phyloP scores from a whole-genome alignment of 306 rosid species.

The Sicyos edulis region DNA sequence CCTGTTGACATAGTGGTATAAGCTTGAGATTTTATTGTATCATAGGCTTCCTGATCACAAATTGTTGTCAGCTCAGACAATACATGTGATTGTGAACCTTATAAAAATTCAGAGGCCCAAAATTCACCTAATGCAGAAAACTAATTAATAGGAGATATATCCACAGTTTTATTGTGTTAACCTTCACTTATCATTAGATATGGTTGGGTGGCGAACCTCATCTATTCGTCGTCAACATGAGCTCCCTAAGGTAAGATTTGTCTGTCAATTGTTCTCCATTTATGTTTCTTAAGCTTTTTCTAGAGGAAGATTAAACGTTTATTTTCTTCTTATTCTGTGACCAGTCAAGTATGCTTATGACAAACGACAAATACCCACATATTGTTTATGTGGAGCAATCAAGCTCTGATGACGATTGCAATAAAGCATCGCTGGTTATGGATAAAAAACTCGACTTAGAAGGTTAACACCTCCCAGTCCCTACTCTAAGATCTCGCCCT shows the following conservation, averaged over 20 bases:
- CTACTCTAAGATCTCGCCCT: not conserved
- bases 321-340: conserved; percentile 12
- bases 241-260: conserved; percentile 69
- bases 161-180: conserved; percentile 22
- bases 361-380: conserved; percentile 69
- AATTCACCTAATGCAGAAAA: not conserved
- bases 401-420: conserved; percentile 22
- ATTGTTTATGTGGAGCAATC: conserved; percentile 54
- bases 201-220: conserved; percentile 99
- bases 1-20: not conserved
- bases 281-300: conserved; percentile 20
- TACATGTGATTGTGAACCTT: not conserved
- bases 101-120: not conserved
- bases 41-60: conserved; percentile 5
- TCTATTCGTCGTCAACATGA: conserved; percentile 91
- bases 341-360: conserved; percentile 64
- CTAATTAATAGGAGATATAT: not conserved
- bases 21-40: not conserved
- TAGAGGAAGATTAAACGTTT: conserved; percentile 13
- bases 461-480: conserved; percentile 39
- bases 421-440: conserved; percentile 29
- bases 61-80: not conserved
- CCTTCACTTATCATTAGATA: conserved; percentile 60
- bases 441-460: conserved; percentile 47
- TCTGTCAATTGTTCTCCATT: conserved; percentile 20